A percentile compares a stretch with the other conserved stretches of the same genome.
phyloP scores from a whole-genome alignment of 139 green algal genomes.

The Pseudopediastrum boryanum region DNA sequence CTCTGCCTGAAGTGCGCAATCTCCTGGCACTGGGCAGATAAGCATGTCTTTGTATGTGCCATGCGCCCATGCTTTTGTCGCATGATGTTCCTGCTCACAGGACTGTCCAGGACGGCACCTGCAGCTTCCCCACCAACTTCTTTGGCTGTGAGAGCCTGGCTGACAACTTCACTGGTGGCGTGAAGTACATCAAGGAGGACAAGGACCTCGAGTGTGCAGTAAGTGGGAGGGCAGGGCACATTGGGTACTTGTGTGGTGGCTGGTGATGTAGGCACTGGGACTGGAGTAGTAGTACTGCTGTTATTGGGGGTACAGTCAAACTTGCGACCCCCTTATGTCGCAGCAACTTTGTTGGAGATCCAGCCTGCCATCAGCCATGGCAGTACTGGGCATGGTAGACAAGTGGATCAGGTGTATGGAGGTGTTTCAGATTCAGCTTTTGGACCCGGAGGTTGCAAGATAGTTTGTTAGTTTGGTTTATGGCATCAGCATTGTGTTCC shows the following conservation, averaged over 20 bases:
- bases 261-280: background rate
- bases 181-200: slow-evolving; percentile 41
- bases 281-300: too few species aligned
- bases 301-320: too few species aligned
- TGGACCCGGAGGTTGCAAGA: too few species aligned
- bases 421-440: too few species aligned
- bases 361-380: too few species aligned
- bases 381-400: too few species aligned
- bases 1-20: background rate
- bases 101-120: slow-evolving; percentile 68
- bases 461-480: too few species aligned
- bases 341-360: too few species aligned
- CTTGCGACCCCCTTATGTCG: too few species aligned
- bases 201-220: slow-evolving; percentile 36
- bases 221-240: background rate
- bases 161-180: slow-evolving; percentile 30
- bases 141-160: slow-evolving; percentile 62
- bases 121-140: slow-evolving; percentile 70
- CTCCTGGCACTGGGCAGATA: background rate
- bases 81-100: slow-evolving; percentile 12
- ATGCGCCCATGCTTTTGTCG: background rate
- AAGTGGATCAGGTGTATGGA: too few species aligned
- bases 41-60: background rate
- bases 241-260: background rate
- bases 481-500: too few species aligned